Percentiles rank a stretch among this genome's conserved stretches.
phyloP scores from a whole-genome alignment of 2,329 filamentous ascomycete genomes.

The Helminthosporium solani region DNA sequence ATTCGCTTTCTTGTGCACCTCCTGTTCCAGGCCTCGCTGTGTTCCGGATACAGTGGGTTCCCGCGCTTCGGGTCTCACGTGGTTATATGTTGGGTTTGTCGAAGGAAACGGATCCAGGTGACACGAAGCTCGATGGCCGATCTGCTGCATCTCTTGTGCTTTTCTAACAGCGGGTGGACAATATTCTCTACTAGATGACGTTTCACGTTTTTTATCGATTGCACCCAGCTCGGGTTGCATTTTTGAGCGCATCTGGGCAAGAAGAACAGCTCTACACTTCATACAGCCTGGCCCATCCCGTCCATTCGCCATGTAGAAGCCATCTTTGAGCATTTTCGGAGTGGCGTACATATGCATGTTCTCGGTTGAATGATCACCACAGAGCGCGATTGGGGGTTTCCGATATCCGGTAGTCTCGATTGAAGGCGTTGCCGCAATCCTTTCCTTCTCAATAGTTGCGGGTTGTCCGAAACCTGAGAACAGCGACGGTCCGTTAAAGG shows the following conservation, averaged over 20 bases:
- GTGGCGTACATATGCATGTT: conserved; percentile 22
- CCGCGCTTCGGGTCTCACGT: background rate
- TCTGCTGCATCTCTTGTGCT: conserved; percentile 4
- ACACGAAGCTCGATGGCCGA: background rate
- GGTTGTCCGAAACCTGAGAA: conserved; percentile 24
- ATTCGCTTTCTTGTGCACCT: background rate
- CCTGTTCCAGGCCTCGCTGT: background rate
- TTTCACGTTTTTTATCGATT: background rate
- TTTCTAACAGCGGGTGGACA: background rate
- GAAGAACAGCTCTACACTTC: too few relatives aligned
- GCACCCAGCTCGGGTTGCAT: background rate
- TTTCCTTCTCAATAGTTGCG: conserved; percentile 26
- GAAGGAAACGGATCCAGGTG: background rate
- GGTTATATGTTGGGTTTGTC: background rate
- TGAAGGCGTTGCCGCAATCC: conserved; percentile 5
- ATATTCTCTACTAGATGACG: background rate
- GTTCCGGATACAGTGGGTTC: background rate
- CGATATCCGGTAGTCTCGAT: background rate
- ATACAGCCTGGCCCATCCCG: background rate
- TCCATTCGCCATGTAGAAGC: background rate
- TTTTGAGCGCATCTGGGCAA: too few relatives aligned
- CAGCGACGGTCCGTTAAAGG: conserved; percentile 20
- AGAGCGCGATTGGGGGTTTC: conserved; percentile 13
- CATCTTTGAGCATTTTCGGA: background rate
- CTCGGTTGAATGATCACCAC: conserved; percentile 13